These are phyloP conservation scores for Fusarium torulosum DNA, from an alignment of 2,329 filamentous ascomycete genomes.

Conservation along the genomic window DNA sequence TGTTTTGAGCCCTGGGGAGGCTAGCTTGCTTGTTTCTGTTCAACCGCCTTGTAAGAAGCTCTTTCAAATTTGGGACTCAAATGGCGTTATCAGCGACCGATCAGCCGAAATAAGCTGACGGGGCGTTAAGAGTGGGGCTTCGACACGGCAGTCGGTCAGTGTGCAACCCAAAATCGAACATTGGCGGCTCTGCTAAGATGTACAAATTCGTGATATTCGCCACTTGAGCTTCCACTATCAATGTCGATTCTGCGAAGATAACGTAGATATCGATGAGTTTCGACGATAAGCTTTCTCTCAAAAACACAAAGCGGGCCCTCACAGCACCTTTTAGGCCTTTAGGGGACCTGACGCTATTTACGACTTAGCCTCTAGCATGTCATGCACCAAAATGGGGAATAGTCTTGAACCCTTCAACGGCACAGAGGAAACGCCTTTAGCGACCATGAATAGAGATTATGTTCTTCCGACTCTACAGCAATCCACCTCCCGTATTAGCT, in stretches of 20 bases:
- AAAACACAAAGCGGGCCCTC: background rate
- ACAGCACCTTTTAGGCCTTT: constrained; percentile 7
- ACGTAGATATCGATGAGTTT: background rate
- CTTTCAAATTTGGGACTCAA: constrained; percentile 44
- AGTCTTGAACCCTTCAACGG: constrained; percentile 21
- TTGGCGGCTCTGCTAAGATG: constrained; percentile 30
- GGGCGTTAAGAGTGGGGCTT: constrained; percentile 38
- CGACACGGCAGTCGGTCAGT: constrained; percentile 44
- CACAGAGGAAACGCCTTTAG: constrained; percentile 21
- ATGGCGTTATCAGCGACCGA: constrained; percentile 49
- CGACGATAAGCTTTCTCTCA: background rate
- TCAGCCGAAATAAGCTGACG: constrained; percentile 39
- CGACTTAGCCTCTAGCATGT: constrained; percentile 16
- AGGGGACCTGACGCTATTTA: constrained; percentile 17
- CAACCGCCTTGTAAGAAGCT: constrained; percentile 35
- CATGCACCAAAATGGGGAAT: constrained; percentile 40
- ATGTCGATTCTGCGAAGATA: background rate
- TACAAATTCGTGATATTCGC: constrained; percentile 36
- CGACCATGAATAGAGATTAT: background rate
- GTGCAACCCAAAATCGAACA: background rate
- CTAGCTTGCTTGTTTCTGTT: constrained; percentile 10
- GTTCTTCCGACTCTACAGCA: background rate
- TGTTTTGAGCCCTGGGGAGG: constrained; percentile 32
- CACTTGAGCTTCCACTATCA: constrained; percentile 23
- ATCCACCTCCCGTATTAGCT: constrained; percentile 5